Evolutionary conservation across 768 basidiomycete species (phyloP).

Genomic region (Gymnopilus dilepis): DNA sequence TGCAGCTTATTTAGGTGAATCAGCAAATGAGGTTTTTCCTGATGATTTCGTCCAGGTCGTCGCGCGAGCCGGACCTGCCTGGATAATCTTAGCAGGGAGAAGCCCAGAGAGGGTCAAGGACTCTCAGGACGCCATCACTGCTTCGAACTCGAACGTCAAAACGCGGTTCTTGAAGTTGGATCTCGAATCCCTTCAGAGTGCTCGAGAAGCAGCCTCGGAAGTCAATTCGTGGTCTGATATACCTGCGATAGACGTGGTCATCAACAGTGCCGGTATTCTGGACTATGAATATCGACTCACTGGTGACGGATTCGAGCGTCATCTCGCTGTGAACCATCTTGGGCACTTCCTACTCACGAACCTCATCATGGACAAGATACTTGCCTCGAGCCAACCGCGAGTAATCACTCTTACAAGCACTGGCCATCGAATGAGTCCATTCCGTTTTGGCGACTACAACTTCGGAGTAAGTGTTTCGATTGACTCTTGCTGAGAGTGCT

Average conservation of each 20-base stretch:
- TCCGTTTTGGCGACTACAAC: not conserved
- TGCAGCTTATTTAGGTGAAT: too few relatives aligned
- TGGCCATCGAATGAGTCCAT: not conserved
- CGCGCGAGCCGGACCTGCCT: not conserved
- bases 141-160: not conserved
- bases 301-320: not conserved
- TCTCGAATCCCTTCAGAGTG: not conserved
- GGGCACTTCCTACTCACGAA: not conserved
- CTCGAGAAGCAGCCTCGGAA: not conserved
- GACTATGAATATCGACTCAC: not conserved
- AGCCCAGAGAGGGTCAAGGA: not conserved
- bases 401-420: not conserved
- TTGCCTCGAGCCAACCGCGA: not conserved
- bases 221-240: not conserved
- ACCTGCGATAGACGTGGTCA: not conserved
- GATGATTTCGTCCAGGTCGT: not conserved
- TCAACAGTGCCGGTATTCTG: not conserved
- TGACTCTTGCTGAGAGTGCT: too few relatives aligned
- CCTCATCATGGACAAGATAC: not conserved
- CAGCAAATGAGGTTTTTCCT: too few relatives aligned
- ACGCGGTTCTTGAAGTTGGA: not conserved
- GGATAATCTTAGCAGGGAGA: not conserved
- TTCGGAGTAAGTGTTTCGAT: not conserved
- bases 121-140: not conserved
- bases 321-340: not conserved